Evolutionary conservation across 805 yeast genomes (phyloP).

Genomic region (Metschnikowia sp.): DNA sequence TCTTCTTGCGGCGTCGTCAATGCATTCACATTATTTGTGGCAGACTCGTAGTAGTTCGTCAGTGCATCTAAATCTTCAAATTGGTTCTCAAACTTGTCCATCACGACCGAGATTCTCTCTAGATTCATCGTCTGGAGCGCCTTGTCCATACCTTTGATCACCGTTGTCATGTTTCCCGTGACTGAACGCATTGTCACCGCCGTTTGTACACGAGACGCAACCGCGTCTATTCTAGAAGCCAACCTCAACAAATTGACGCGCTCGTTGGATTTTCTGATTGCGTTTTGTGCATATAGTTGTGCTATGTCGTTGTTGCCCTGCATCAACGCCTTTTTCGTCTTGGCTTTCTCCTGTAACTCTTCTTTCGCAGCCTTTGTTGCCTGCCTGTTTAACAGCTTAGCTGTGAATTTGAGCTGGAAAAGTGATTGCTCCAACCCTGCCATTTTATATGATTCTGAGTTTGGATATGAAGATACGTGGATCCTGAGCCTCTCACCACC

Average conservation of each 20-base stretch:
- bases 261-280: slow-evolving; percentile 88
- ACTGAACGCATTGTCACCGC: slow-evolving; percentile 97
- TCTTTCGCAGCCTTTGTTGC: slow-evolving; percentile 90
- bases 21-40: slow-evolving; percentile 85
- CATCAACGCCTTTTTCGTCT: slow-evolving; percentile 80
- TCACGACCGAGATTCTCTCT: slow-evolving; percentile 86
- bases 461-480: neutral
- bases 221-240: slow-evolving; percentile 91
- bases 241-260: slow-evolving; percentile 74
- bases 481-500: neutral
- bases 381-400: slow-evolving; percentile 87
- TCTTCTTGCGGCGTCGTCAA: slow-evolving; percentile 91
- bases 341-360: slow-evolving; percentile 80
- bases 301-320: slow-evolving; percentile 93
- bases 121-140: slow-evolving; percentile 95
- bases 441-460: slow-evolving; percentile 12
- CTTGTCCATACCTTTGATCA: slow-evolving; percentile 92
- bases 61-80: slow-evolving; percentile 95
- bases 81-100: slow-evolving; percentile 96
- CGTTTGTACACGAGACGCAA: slow-evolving; percentile 92
- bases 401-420: slow-evolving; percentile 60
- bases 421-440: slow-evolving; percentile 29
- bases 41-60: slow-evolving; percentile 87
- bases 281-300: slow-evolving; percentile 89
- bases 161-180: slow-evolving; percentile 89